Percentiles rank a stretch among this genome's conserved stretches.
phyloP scores from a whole-genome alignment of 805 yeast genomes.

The Teunomyces barrocoloradensis region DNA sequence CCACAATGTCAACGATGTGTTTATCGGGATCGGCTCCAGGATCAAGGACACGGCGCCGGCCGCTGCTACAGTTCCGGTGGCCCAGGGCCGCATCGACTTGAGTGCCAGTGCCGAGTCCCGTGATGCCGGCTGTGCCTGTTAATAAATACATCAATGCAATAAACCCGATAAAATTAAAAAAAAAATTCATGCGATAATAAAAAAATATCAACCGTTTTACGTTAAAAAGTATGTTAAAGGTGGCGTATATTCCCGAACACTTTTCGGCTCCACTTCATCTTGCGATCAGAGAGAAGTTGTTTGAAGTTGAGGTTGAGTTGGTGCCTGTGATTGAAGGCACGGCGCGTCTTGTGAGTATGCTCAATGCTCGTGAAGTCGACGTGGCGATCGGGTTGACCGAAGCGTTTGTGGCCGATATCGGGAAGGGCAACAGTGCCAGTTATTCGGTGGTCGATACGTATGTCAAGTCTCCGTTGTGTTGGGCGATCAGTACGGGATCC shows the following conservation, averaged over 20 bases:
- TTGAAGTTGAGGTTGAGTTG: constrained; percentile 54
- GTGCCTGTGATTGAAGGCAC: constrained; percentile 81
- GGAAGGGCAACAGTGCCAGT: constrained; percentile 56
- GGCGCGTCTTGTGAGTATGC: constrained; percentile 77
- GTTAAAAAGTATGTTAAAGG: constrained; percentile 32
- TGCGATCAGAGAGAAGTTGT: constrained; percentile 61
- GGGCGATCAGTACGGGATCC: constrained; percentile 86
- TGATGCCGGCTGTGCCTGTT: constrained; percentile 22
- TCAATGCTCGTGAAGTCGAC: constrained; percentile 63
- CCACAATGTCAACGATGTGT: constrained; percentile 85
- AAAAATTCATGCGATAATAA: background rate
- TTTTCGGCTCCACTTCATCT: constrained; percentile 83
- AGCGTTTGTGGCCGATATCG: constrained; percentile 81
- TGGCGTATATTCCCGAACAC: constrained; percentile 91
- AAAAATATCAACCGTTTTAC: background rate
- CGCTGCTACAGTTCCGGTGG: constrained; percentile 3
- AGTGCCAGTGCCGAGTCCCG: constrained; percentile 10
- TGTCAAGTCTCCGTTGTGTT: constrained; percentile 81
- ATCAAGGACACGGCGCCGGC: constrained; percentile 52
- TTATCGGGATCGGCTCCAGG: constrained; percentile 82
- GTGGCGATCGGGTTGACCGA: constrained; percentile 88
- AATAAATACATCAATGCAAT: background rate
- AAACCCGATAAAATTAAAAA: background rate
- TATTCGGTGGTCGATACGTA: constrained; percentile 78
- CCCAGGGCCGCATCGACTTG: constrained; percentile 37